Evolutionary conservation across 108 stramenopile species (phyloP).

Genomic region (Asterionellopsis glacialis): DNA sequence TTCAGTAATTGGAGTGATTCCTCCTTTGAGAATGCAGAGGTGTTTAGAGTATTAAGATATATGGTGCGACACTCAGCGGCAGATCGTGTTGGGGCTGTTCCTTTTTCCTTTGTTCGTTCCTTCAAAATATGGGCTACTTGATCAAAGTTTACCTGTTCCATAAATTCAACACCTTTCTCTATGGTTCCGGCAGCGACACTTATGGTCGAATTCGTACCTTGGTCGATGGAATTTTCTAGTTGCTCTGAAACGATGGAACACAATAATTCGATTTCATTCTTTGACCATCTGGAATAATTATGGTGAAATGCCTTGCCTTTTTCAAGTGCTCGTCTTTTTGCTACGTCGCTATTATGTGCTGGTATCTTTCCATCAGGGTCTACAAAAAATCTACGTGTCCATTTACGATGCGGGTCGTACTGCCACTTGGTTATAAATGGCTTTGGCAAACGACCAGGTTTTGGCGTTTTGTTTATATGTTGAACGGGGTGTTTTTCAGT

Average conservation of each 20-base stretch:
- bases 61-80: constrained; percentile 21
- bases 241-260: constrained; percentile 10
- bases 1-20: constrained; percentile 29
- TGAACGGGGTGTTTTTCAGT: not conserved
- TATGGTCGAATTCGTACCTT: not conserved
- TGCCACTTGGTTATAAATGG: not conserved
- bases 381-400: constrained; percentile 43
- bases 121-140: constrained; percentile 1
- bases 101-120: constrained; percentile 3
- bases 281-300: constrained; percentile 14
- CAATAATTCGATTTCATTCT: constrained; percentile 12
- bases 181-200: too few relatives aligned
- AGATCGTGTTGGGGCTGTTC: constrained; percentile 13
- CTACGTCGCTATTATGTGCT: constrained; percentile 13
- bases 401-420: constrained; percentile 36
- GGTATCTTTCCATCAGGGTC: constrained; percentile 47
- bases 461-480: not conserved
- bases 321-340: constrained; percentile 11
- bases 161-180: not conserved
- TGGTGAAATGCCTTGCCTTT: constrained; percentile 9
- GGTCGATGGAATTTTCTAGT: not conserved
- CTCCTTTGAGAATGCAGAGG: constrained; percentile 32
- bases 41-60: constrained; percentile 18
- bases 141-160: constrained; percentile 1
- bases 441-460: not conserved